A percentile compares a stretch with the other conserved stretches of the same genome.
phyloP scores from a whole-genome alignment of 208 protist genomes.

The Leishmania mexicana region DNA sequence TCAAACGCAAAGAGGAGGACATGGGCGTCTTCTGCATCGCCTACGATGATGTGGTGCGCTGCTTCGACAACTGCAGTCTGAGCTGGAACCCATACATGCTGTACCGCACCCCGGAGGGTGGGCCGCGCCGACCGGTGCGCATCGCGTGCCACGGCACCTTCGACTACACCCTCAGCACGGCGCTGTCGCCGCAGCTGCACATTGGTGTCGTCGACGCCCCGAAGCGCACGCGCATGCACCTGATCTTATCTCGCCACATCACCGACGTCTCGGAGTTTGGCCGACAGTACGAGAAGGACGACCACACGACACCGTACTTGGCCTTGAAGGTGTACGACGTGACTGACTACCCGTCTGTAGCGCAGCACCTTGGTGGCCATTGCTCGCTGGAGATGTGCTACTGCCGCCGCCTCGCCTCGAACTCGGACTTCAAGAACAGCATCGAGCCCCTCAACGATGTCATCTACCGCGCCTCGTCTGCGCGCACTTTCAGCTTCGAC shows the following conservation, averaged over 20 bases:
- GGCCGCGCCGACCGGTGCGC: constrained; percentile 58
- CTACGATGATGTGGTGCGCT: constrained; percentile 64
- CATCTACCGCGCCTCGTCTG: constrained; percentile 58
- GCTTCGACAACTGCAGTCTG: constrained; percentile 72
- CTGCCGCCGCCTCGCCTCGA: constrained; percentile 66
- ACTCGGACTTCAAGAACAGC: constrained; percentile 50
- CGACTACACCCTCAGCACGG: constrained; percentile 49
- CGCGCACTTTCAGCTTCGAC: constrained; percentile 81
- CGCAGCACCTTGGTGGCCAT: constrained; percentile 58
- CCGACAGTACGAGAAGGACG: constrained; percentile 61
- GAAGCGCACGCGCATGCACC: constrained; percentile 72
- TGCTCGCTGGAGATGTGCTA: constrained; percentile 77
- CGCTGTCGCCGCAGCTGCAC: constrained; percentile 76
- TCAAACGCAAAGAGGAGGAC: constrained; percentile 46
- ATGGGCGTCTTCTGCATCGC: constrained; percentile 87
- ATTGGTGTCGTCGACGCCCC: constrained; percentile 68
- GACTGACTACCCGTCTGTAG: constrained; percentile 69
- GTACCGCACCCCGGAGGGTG: constrained; percentile 57
- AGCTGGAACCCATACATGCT: constrained; percentile 92
- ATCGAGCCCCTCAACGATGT: constrained; percentile 68
- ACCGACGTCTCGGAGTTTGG: constrained; percentile 64
- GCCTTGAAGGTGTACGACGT: constrained; percentile 81
- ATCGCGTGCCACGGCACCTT: constrained; percentile 73
- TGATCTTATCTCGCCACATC: constrained; percentile 84
- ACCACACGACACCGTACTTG: constrained; percentile 54